Evolutionary conservation across 371 early-diverging fungal genomes (phyloP).

Genomic region (Dichotomocladium elegans): DNA sequence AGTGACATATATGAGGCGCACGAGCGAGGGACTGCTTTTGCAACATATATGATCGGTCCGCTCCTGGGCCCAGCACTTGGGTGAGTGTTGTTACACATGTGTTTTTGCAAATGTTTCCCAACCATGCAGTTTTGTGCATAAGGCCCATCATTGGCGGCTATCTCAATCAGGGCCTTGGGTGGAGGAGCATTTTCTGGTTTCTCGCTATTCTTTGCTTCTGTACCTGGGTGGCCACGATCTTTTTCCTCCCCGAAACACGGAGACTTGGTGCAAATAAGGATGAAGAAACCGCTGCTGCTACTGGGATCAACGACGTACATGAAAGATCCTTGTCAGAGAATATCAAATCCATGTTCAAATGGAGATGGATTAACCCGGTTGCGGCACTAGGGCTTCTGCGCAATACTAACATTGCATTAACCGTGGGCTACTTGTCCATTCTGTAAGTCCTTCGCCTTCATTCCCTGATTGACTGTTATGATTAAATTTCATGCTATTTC

Average conservation of each 20-base stretch:
- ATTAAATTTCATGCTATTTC: not conserved
- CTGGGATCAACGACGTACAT: not conserved
- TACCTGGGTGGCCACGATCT: conserved; percentile 27
- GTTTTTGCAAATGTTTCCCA: conserved; percentile 8
- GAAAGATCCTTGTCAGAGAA: not conserved
- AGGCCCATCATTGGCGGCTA: conserved; percentile 49
- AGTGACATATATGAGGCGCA: conserved; percentile 38
- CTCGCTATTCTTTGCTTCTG: conserved; percentile 28
- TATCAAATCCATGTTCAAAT: not conserved
- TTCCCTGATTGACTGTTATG: not conserved
- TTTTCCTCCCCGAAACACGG: conserved; percentile 43
- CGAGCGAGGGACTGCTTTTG: conserved; percentile 42
- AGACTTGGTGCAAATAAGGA: not conserved
- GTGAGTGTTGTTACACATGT: conserved; percentile 9
- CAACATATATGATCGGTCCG: conserved; percentile 38
- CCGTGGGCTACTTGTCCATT: conserved; percentile 23
- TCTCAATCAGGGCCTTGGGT: conserved; percentile 40
- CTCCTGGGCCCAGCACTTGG: conserved; percentile 21
- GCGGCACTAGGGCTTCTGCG: conserved; percentile 20
- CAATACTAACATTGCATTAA: conserved; percentile 29
- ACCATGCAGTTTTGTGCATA: conserved; percentile 1
- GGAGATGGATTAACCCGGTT: conserved; percentile 20
- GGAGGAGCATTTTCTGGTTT: conserved; percentile 43
- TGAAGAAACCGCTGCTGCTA: not conserved
- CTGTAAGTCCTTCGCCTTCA: conserved; percentile 22